Percentiles rank a stretch among this genome's conserved stretches.
phyloP scores from a whole-genome alignment of 495 filamentous ascomycete genomes.

The Annulohypoxylon stygium region DNA sequence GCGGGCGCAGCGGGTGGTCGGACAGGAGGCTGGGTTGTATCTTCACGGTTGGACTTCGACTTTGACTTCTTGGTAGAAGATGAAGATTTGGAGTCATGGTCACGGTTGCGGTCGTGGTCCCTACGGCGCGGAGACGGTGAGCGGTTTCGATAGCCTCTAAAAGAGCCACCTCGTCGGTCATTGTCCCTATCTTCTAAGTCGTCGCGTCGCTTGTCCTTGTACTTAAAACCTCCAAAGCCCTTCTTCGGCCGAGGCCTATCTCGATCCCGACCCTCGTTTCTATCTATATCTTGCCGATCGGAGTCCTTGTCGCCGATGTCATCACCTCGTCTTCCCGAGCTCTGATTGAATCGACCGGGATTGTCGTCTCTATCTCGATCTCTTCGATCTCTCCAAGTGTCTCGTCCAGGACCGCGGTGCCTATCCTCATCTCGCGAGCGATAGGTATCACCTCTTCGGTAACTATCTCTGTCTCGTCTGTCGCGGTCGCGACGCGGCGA shows the following conservation, averaged over 20 bases:
- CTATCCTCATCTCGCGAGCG: conserved; percentile 41
- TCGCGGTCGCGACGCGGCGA: conserved; percentile 45
- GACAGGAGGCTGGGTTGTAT: conserved; percentile 48
- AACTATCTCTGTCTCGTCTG: conserved; percentile 34
- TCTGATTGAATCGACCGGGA: conserved; percentile 19
- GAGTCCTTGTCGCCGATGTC: conserved; percentile 35
- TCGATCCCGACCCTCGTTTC: conserved; percentile 33
- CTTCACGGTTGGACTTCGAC: conserved; percentile 42
- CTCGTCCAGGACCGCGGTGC: conserved; percentile 26
- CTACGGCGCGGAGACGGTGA: conserved; percentile 54
- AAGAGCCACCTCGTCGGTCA: conserved; percentile 53
- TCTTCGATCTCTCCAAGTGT: conserved; percentile 36
- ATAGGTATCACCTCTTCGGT: conserved; percentile 46
- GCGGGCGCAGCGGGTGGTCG: conserved; percentile 50
- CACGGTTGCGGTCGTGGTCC: conserved; percentile 52
- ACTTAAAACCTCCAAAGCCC: conserved; percentile 69
- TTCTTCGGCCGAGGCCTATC: conserved; percentile 54
- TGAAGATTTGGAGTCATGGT: conserved; percentile 34
- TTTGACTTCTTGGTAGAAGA: conserved; percentile 45
- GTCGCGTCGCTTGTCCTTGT: conserved; percentile 73
- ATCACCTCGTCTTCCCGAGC: conserved; percentile 23
- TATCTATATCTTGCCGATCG: conserved; percentile 40
- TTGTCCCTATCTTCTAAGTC: conserved; percentile 64
- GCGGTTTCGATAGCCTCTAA: conserved; percentile 68
- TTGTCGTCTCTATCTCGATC: conserved; percentile 37